Base-by-base conservation (phyloP, 2,329 filamentous ascomycete species). In the Talaromyces sp. region DNA sequence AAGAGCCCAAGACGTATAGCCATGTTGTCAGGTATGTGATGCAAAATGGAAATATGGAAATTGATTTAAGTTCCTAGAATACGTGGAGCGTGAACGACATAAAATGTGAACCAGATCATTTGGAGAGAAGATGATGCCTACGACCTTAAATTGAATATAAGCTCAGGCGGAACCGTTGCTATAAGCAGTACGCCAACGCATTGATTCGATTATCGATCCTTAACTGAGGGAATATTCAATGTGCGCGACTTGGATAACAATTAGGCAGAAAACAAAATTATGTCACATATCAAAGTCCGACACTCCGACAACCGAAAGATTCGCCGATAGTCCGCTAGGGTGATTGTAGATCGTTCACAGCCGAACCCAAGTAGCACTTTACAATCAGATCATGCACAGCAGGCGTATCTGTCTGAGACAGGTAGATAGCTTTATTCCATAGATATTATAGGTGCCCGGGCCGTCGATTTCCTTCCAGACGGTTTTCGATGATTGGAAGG, bases 251-350 rank as follows among this genome's bases (percentile, higher is more conserved):
- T 8, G 33, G 6, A 10, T 37, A 14, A 37, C 11, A 56, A 13
- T n/a, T 14, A 56, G 6, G 19, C n/a, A 56, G 52, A 14, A 37
- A 37, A 22, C 5, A 14, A 7, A 37, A 13, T n/a, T 1, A 37
- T 33, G 10, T 50, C n/a, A 35, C 10, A 13, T 22, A 49, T 33
- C 10, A 33, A 19, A 35, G 41, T 50, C 45, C 41, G 59, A 61
- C 27, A 61, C n/a, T 61, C 59, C 59, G 56, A 45, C 11, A 43
- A 27, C 14, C 56, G 27, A 45, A 8, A 14, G 31, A 22, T 24
- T 61, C 43, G 59, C 59, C 59, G 59, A 61, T 37, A 61, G 41
- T 61, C 59, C 59, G 59, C 59, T 61, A 61, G 59, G 41, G 41
- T 31, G 13, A 16, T 24, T 13, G 27, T 60, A n/a, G 8, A 10